Base-by-base conservation (phyloP, 495 filamentous ascomycete genomes). In the Mytilinidion resinicola region DNA sequence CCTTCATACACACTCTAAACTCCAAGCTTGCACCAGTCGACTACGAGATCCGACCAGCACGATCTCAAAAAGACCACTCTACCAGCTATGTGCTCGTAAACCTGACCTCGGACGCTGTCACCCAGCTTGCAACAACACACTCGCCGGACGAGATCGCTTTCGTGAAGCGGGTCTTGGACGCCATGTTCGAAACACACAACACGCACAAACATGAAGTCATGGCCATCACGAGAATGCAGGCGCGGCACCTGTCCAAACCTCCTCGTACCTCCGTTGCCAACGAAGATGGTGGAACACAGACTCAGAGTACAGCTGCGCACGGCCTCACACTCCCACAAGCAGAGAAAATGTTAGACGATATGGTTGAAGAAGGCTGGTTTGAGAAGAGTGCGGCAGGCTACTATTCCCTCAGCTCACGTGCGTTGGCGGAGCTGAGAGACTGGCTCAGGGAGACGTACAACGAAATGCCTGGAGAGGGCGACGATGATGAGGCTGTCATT, bases 381-480 rank as follows among this genome's bases (percentile, higher is more conserved):
- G 88, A 92, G 71, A 83, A 77, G 57, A 88, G 83, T 65, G 67
- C 67, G 20, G 79, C 79, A 34, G 85, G 83, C 0, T 95, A 81
- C 68, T 96, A 87, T 71, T 83, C 80, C 41, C 77, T 97, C 7
- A 84, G 82, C 51, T 77, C 89, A 12, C 79, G 92, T 1, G 87
- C 84, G 2, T 73, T 98, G 67, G 83, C 96, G 76, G 93, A 98
- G 76, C 75, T 98, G 58, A 77, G 85, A 50, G 75, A 77, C 9
- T 97, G 91, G 85, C 78, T 98, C 48, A 74, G 87, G 15, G 83
- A 84, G 48, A 88, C 85, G 53, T 98, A 96, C 65, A 96, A 96
- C 70, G 85, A 90, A 60, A 61, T 69, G 3, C 70, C 78, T 21
- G 77, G 78, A 1, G 76, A 76, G 10, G 76, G 72, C 4, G 78